Percentiles rank a stretch among this genome's conserved stretches.
Conservation (phyloP, 2,329 filamentous ascomycete species). For the Fusarium sp. region DNA sequence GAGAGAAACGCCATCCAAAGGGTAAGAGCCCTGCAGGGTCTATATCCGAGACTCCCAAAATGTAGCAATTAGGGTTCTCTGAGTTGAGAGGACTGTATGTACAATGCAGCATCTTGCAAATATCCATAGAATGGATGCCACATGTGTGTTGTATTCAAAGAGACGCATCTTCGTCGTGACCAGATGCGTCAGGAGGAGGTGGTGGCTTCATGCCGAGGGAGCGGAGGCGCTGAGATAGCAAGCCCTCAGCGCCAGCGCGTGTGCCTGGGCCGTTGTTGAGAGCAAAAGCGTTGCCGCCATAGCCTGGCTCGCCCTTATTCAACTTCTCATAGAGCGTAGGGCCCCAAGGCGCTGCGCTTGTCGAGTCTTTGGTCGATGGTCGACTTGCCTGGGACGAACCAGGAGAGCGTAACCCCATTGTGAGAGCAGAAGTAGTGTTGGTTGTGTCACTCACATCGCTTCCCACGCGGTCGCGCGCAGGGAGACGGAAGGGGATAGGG, state of each 20-base stretch:
- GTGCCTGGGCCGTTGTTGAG: constrained; percentile 51
- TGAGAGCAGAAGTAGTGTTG: constrained; percentile 40
- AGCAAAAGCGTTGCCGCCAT: constrained; percentile 67
- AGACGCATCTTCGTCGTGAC: background rate
- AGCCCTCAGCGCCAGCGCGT: constrained; percentile 65
- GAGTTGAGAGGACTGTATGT: constrained; percentile 2
- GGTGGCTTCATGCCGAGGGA: constrained; percentile 65
- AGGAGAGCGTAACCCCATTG: constrained; percentile 40
- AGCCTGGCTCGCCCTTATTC: constrained; percentile 72
- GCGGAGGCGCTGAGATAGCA: constrained; percentile 77
- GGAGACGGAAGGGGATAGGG: constrained; percentile 63
- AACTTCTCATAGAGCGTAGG: constrained; percentile 72
- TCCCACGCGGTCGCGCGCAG: constrained; percentile 47
- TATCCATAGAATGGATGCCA: constrained; percentile 1
- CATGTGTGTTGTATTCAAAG: constrained; percentile 9
- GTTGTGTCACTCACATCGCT: constrained; percentile 49
- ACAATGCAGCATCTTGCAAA: constrained; percentile 4
- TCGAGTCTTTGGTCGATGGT: constrained; percentile 53
- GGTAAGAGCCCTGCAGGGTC: constrained; percentile 1
- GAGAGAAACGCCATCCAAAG: constrained; percentile 10
- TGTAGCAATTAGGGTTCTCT: background rate
- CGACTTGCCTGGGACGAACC: constrained; percentile 47
- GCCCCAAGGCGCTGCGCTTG: constrained; percentile 46
- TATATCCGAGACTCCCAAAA: constrained; percentile 9
- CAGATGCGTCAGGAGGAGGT: constrained; percentile 12